Evolutionary conservation across 1,284 basidiomycete genomes (phyloP), one percentile per base, ranked within the genome.

Genomic region (Ustilago shanxiensis): DNA sequence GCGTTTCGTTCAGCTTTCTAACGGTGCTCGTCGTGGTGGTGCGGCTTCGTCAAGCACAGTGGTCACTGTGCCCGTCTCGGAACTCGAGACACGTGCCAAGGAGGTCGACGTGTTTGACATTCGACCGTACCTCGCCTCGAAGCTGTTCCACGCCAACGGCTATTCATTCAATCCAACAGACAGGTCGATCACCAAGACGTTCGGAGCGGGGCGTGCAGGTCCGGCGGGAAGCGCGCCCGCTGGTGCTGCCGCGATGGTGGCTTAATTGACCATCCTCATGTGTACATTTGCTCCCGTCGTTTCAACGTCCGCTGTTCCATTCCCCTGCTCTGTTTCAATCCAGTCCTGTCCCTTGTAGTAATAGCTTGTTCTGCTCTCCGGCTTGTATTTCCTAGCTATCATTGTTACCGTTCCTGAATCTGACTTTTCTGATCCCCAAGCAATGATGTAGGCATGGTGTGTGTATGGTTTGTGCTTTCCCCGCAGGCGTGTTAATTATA

Each of bases 41-140:
- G 50, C 45, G 18, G 76, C 66, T 18, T 66, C 67, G 10, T 63
- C 57, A 13, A 62, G 71, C 24, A 63, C 63, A 13, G 64, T 71
- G 13, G 67, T 85, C 24, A 78, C 77, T 1, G 83, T 86, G 28
- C 83, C 84, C 8, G 66, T 84, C 1, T 37, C 73, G 20, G 84
- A 85, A 70, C 76, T 86, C 39, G 76, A 91, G 91, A 68, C 86
- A 86, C 44, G 90, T 91, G 80, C 92, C 92, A 83, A 94, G 86
- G 95, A 96, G 66, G 91, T 97, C 73, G 95, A 98, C 73, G 95
- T 98, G 63, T 98, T 92, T 83, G 95, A 98, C 83, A 91, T 93
- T 20, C 87, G 90, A 20, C 91, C 94, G 1, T 99, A 98, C 90
- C 87, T 98, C 73, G 90, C 89, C 33, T 94, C 93, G 3, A 92